phyloP scores from a whole-genome alignment of 2,329 filamentous ascomycete species.

The Clarireedia sp. region DNA sequence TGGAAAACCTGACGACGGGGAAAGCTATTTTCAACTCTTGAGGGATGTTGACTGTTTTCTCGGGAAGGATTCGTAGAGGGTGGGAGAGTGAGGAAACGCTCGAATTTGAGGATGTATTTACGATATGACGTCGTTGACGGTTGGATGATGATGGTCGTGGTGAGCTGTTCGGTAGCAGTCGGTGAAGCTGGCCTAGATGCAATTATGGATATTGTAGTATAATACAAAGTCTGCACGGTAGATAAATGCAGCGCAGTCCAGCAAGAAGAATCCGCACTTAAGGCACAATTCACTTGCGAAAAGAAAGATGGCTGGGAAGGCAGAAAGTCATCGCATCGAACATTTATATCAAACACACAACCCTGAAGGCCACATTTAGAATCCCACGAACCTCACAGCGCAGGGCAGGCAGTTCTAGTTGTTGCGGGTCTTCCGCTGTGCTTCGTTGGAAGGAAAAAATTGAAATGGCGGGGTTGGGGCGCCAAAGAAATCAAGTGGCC shows the following conservation, averaged over 20 bases:
- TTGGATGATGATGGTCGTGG: no score
- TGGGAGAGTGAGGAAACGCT: no score
- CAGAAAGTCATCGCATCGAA: neutral
- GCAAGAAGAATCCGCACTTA: no score
- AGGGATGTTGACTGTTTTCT: neutral
- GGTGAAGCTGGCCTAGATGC: neutral
- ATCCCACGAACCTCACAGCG: neutral
- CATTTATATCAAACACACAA: neutral
- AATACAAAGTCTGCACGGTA: no score
- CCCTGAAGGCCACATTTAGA: neutral
- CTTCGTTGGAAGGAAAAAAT: no score
- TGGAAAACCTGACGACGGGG: neutral
- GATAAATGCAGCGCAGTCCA: no score
- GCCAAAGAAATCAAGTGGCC: conserved; percentile 6
- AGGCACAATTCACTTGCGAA: neutral
- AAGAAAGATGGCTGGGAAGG: conserved; percentile 1
- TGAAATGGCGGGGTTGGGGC: conserved; percentile 6
- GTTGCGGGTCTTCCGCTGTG: neutral
- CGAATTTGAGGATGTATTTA: no score
- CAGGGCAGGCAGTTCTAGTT: neutral
- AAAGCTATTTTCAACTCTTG: no score
- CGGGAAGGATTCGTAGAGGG: no score
- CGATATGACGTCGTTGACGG: conserved; percentile 3
- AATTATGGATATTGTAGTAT: neutral
- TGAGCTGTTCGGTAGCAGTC: no score